These are phyloP conservation scores for Colletotrichum australisinense DNA, from an alignment of 2,329 filamentous ascomycete species.

Conservation along the genomic window DNA sequence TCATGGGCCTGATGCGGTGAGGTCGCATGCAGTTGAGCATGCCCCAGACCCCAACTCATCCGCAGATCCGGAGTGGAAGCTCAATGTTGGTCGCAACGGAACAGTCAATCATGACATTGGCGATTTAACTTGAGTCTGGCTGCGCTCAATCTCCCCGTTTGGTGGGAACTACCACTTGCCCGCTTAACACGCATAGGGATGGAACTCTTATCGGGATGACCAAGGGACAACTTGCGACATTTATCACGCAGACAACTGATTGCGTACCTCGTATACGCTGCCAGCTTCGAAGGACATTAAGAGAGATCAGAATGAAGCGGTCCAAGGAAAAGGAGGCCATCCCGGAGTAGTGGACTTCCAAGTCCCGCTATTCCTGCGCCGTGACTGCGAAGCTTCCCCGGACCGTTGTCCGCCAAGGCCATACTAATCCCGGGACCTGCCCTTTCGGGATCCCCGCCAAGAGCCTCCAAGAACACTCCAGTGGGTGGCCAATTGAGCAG, in stretches of 20 bases:
- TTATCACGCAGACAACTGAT: not conserved
- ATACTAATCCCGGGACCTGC: conserved; percentile 30
- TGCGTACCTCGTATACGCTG: not conserved
- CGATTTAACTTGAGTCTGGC: not conserved
- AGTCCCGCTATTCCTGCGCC: conserved; percentile 1
- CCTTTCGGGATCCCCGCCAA: conserved; percentile 29
- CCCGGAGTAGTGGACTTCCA: not conserved
- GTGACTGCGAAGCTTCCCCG: conserved; percentile 30
- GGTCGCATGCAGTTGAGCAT: not conserved
- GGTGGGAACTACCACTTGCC: not conserved
- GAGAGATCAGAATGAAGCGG: not conserved
- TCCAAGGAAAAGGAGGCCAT: not conserved
- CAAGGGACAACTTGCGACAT: not conserved
- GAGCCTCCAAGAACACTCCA: conserved; percentile 23
- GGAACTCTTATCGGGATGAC: not conserved
- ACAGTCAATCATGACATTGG: not conserved
- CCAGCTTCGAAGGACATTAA: not conserved
- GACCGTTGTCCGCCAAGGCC: conserved; percentile 33
- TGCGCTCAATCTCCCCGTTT: not conserved
- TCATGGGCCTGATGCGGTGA: not conserved
- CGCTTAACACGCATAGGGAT: not conserved
- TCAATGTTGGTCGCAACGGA: not conserved
- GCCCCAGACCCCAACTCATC: not conserved
- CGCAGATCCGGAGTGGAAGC: conserved; percentile 1
- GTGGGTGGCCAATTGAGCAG: not conserved